Evolutionary conservation across 2,329 filamentous ascomycete species (phyloP).

Genomic region (Talaromyces sp.): DNA sequence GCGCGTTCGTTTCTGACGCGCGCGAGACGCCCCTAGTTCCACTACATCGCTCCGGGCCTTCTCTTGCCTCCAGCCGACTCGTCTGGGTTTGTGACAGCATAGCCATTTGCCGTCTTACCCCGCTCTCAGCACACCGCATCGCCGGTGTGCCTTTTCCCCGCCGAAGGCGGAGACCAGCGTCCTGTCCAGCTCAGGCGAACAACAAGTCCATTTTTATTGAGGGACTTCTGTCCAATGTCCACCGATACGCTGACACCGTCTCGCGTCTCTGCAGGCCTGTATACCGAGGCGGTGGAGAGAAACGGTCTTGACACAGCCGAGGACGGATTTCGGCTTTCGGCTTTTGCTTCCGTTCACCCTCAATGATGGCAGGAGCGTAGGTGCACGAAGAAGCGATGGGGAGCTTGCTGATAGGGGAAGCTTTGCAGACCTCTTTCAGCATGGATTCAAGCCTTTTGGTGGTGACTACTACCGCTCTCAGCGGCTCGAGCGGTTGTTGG

Average conservation of each 20-base stretch:
- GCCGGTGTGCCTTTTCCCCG: conserved; percentile 25
- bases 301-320: conserved; percentile 4
- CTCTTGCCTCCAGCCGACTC: background rate
- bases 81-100: background rate
- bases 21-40: background rate
- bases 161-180: conserved; percentile 16
- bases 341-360: conserved; percentile 7
- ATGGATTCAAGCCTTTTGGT: conserved; percentile 8
- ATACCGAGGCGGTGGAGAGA: conserved; percentile 4
- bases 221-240: conserved; percentile 14
- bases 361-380: conserved; percentile 13
- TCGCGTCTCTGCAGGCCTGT: conserved; percentile 14
- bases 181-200: conserved; percentile 16
- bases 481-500: conserved; percentile 16
- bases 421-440: conserved; percentile 9
- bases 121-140: conserved; percentile 13
- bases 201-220: conserved; percentile 14
- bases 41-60: conserved; percentile 2
- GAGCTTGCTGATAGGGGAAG: conserved; percentile 8
- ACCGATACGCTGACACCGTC: conserved; percentile 15
- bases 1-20: conserved; percentile 1
- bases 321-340: conserved; percentile 3
- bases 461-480: conserved; percentile 11
- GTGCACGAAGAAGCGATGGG: conserved; percentile 22
- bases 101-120: background rate